phyloP scores from a whole-genome alignment of 164 flowering plant species.

The Chimonanthus praecox region DNA sequence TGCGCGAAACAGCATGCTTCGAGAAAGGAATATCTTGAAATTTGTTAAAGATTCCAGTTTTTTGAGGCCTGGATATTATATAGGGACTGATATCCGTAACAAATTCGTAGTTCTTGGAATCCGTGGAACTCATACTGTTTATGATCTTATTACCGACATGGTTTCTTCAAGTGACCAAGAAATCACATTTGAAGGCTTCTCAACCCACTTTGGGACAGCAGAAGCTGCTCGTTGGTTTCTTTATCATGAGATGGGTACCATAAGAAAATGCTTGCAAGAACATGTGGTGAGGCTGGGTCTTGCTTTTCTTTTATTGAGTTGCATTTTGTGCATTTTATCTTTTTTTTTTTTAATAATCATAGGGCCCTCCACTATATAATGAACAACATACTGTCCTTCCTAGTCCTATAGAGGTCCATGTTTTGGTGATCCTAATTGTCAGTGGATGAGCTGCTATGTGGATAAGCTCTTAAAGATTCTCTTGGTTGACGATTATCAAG shows the following conservation, averaged over 20 bases:
- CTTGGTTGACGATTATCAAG: not conserved
- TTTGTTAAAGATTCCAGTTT: constrained; percentile 67
- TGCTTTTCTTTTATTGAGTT: too few relatives aligned
- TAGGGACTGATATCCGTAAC: constrained; percentile 67
- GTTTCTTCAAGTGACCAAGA: constrained; percentile 70
- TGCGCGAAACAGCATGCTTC: constrained; percentile 78
- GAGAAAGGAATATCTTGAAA: constrained; percentile 67
- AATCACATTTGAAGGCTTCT: constrained; percentile 77
- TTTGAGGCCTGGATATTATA: constrained; percentile 93
- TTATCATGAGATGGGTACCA: constrained; percentile 62
- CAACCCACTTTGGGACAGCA: constrained; percentile 90
- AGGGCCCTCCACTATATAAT: too few relatives aligned
- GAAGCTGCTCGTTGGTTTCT: constrained; percentile 98
- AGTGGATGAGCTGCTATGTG: not conserved
- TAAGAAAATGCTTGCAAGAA: constrained; percentile 65
- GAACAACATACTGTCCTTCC: too few relatives aligned
- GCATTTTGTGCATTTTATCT: too few relatives aligned
- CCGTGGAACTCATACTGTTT: constrained; percentile 88
- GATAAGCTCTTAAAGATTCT: too few relatives aligned
- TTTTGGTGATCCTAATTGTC: too few relatives aligned
- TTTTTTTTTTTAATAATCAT: too few relatives aligned
- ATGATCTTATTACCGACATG: constrained; percentile 82
- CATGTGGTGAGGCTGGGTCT: constrained; percentile 35
- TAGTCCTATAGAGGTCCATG: too few relatives aligned
- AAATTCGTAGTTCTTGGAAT: constrained; percentile 82